Evolutionary conservation across 2,329 filamentous ascomycete genomes (phyloP).

Genomic region (Lasiodiplodia theobromae): DNA sequence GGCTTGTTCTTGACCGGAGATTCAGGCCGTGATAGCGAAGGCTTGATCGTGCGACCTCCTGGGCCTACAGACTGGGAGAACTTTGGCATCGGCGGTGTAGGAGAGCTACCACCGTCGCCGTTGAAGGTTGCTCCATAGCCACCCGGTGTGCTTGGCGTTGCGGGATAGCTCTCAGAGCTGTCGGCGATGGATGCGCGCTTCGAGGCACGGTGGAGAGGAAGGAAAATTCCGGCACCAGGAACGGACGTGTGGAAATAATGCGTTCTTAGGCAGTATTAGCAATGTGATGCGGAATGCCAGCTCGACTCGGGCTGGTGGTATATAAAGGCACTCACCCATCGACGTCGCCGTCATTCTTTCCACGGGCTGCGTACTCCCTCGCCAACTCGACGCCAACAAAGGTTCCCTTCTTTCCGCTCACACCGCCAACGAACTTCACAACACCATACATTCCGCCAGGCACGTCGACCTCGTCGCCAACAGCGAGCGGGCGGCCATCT

Average conservation of each 20-base stretch:
- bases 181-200: conserved; percentile 67
- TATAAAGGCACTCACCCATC: conserved; percentile 72
- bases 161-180: conserved; percentile 63
- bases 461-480: conserved; percentile 88
- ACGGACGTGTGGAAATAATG: conserved; percentile 82
- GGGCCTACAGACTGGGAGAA: conserved; percentile 90
- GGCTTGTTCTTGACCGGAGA: conserved; percentile 78
- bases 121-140: conserved; percentile 60
- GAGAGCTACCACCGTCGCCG: conserved; percentile 36
- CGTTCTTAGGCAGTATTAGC: conserved; percentile 46
- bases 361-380: conserved; percentile 77
- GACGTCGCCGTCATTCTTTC: conserved; percentile 96
- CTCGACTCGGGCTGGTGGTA: background rate
- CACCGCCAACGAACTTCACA: conserved; percentile 85
- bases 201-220: conserved; percentile 82
- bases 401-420: conserved; percentile 85
- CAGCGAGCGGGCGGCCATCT: conserved; percentile 63
- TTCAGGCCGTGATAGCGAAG: conserved; percentile 85
- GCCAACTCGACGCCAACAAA: conserved; percentile 94
- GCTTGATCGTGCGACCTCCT: conserved; percentile 69
- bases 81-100: conserved; percentile 71
- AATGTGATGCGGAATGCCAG: conserved; percentile 4
- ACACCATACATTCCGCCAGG: conserved; percentile 91
- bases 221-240: conserved; percentile 88
- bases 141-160: conserved; percentile 72